These are phyloP conservation scores for Saururus chinensis DNA, from an alignment of 164 flowering plant genomes.

Conservation along the genomic window DNA sequence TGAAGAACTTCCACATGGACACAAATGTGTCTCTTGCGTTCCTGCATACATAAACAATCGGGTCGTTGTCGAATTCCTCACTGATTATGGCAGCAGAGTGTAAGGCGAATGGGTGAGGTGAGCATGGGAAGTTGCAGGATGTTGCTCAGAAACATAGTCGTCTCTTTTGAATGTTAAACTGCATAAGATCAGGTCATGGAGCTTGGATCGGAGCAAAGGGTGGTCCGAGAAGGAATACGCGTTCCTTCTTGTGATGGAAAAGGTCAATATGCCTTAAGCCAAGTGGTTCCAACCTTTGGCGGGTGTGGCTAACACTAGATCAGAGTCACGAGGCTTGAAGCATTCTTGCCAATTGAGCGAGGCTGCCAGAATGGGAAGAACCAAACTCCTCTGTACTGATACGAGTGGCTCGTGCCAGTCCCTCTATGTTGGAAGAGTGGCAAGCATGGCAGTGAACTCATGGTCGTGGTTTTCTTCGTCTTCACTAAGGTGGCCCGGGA, in stretches of 20 bases:
- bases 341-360: not conserved
- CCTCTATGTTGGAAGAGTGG: not conserved
- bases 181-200: not conserved
- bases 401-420: not conserved
- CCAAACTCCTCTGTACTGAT: not conserved
- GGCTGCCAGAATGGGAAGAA: not conserved
- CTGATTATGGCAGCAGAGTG: conserved; percentile 1
- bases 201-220: not conserved
- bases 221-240: not conserved
- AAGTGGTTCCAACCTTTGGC: not conserved
- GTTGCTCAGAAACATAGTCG: not conserved
- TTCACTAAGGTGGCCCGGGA: no score
- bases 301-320: not conserved
- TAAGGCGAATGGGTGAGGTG: conserved; percentile 5
- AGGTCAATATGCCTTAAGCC: conserved; percentile 3
- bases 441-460: not conserved
- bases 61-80: not conserved
- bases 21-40: conserved; percentile 7
- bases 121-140: no score
- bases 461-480: not conserved
- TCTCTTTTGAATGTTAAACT: not conserved
- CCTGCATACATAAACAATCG: conserved; percentile 6
- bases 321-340: not conserved
- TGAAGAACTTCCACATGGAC: conserved; percentile 5
- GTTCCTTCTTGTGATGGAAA: not conserved